Base-by-base conservation (phyloP, 2,329 filamentous ascomycete genomes). In the Penicillium sp. region DNA sequence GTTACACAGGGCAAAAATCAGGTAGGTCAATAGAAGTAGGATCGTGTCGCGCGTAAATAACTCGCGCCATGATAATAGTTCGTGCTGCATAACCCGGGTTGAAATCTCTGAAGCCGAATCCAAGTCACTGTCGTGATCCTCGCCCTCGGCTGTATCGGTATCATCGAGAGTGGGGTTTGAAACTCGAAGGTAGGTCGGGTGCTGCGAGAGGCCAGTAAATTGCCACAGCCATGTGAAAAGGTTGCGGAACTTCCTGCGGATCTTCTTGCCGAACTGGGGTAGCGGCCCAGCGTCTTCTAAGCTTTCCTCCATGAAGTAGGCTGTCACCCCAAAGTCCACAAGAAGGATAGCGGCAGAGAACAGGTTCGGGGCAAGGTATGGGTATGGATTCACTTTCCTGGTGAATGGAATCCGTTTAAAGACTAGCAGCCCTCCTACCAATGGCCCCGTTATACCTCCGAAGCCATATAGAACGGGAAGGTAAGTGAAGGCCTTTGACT, bases 381-480 rank as follows among this genome's bases (percentile, higher is more conserved):
- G 94, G 70, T 90, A 93, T 1, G 80, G 79, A 46, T 84, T 83
- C 25, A 76, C 71, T 46, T 79, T 69, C 26, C 76, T 77, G 25
- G 81, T 73, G 62, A 85, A 82, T 1, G 83, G 84, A 49, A 83
- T 82, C 26, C 84, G 69, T 45, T 80, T 81, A 43, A 87, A 84
- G 0, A 96, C 89, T 52, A 97, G 75, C 40, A 97, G 72, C 0
- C 94, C 94, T 14, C 94, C 94, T n/a, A 97, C 76, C 1, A 95
- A 86, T 0, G 94, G 94, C 0, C 94, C 94, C 0, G 92, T 94
- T 58, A 99, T 96, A 42, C 90, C 90, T 18, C 94, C 94, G 31
- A 99, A 80, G 4, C 93, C 93, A 73, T 99, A 99, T n/a, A 97
- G 88, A 37, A 97, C 89, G 0, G 94, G 94, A 41, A 99, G 79